A percentile compares a stretch with the other conserved stretches of the same genome.
These are phyloP conservation scores for Nemania abortiva DNA, from an alignment of 2,329 filamentous ascomycete species.

Conservation along the genomic window DNA sequence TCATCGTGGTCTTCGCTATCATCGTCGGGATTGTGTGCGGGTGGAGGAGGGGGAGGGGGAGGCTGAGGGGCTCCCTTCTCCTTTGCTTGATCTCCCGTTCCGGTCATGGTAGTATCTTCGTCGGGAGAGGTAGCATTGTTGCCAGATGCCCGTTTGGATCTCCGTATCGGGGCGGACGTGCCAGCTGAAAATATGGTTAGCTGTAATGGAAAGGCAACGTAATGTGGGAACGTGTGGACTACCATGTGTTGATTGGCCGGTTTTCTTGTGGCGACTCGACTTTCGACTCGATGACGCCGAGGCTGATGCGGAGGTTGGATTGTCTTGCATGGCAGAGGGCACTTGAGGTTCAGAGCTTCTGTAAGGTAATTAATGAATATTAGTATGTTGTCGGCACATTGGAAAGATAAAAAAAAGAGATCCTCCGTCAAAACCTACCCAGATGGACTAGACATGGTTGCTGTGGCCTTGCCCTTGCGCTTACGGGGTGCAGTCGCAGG, in stretches of 20 bases:
- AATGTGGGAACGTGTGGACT: slow-evolving; percentile 34
- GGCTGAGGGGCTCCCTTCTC: slow-evolving; percentile 54
- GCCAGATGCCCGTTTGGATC: slow-evolving; percentile 65
- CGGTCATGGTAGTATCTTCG: slow-evolving; percentile 78
- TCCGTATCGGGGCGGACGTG: slow-evolving; percentile 57
- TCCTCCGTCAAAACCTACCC: slow-evolving; percentile 64
- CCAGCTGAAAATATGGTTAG: slow-evolving; percentile 43
- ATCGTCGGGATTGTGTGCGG: slow-evolving; percentile 55
- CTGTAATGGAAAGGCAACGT: not conserved
- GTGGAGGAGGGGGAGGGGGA: slow-evolving; percentile 58
- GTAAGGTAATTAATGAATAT: slow-evolving; percentile 36
- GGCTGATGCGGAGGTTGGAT: slow-evolving; percentile 62
- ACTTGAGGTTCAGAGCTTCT: slow-evolving; percentile 69
- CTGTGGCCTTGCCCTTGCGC: slow-evolving; percentile 70
- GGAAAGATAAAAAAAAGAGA: slow-evolving; percentile 19
- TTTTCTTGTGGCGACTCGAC: slow-evolving; percentile 77
- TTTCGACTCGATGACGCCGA: slow-evolving; percentile 76
- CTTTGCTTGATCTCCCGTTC: slow-evolving; percentile 69
- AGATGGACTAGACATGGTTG: slow-evolving; percentile 76
- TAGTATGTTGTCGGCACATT: slow-evolving; percentile 45
- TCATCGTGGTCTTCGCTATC: slow-evolving; percentile 59
- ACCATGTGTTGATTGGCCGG: slow-evolving; percentile 61
- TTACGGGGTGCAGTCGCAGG: slow-evolving; percentile 59
- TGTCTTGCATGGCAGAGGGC: slow-evolving; percentile 71
- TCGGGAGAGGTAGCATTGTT: slow-evolving; percentile 61